Conservation (phyloP, 345 rosid genomes). For the Linum usitatissimum region DNA sequence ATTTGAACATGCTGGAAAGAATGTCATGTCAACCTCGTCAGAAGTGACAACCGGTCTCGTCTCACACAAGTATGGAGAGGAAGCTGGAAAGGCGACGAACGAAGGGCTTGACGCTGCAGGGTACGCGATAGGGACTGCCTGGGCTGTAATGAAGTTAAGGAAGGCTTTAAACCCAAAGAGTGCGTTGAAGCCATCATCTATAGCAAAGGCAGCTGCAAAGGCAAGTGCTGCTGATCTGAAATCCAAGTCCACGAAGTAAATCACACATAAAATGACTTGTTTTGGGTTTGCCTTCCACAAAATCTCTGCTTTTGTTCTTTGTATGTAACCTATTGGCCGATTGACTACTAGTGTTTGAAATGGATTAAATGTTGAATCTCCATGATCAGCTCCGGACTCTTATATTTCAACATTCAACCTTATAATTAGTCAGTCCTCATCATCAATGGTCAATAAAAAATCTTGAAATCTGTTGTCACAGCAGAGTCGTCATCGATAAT, state of each 20-base stretch:
- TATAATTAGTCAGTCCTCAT: background rate
- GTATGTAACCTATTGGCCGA: background rate
- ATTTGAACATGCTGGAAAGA: conserved; percentile 81
- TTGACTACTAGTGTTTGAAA: background rate
- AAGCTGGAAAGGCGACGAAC: conserved; percentile 56
- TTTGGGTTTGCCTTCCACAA: background rate
- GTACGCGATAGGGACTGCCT: conserved; percentile 79
- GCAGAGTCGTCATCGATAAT: too few species aligned
- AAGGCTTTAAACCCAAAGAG: conserved; percentile 76
- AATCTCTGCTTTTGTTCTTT: background rate
- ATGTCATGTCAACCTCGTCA: conserved; percentile 81
- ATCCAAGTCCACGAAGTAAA: conserved; percentile 29
- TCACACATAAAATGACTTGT: background rate
- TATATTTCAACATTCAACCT: too few species aligned
- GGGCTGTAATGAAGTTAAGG: conserved; percentile 86
- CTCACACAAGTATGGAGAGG: conserved; percentile 71
- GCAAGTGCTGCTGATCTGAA: conserved; percentile 32
- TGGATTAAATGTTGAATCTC: background rate
- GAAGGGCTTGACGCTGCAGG: conserved; percentile 87
- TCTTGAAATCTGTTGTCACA: too few species aligned
- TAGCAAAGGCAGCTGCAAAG: conserved; percentile 57
- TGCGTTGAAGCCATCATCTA: conserved; percentile 52
- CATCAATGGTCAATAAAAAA: too few species aligned
- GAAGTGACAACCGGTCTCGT: conserved; percentile 79
- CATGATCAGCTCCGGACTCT: too few species aligned